phyloP scores from a whole-genome alignment of 371 early-diverging fungal genomes.

The Rhizopus delemar region DNA sequence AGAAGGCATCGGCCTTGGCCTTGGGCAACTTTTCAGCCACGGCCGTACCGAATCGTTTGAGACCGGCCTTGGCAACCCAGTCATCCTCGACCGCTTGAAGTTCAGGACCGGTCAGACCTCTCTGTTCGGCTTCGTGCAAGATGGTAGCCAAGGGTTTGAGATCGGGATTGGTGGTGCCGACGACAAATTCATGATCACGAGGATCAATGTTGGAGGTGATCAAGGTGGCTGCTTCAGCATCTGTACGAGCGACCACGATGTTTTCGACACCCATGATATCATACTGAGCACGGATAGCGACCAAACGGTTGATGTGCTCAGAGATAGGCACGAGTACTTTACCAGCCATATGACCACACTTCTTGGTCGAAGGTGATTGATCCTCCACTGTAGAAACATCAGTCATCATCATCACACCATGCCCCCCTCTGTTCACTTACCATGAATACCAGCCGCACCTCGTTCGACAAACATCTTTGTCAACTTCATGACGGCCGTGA shows the following conservation, averaged over 20 bases:
- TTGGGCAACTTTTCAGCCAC: slow-evolving; percentile 77
- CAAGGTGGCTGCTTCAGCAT: slow-evolving; percentile 97
- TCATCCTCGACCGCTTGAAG: slow-evolving; percentile 86
- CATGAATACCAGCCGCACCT: slow-evolving; percentile 91
- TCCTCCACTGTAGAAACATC: slow-evolving; percentile 73
- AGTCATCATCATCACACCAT: no score
- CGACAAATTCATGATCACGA: slow-evolving; percentile 95
- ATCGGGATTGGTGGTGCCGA: slow-evolving; percentile 86
- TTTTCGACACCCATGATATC: slow-evolving; percentile 98
- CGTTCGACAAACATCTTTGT: slow-evolving; percentile 95
- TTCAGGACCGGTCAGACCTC: slow-evolving; percentile 74
- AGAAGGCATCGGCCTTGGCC: slow-evolving; percentile 58
- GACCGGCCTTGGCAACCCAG: slow-evolving; percentile 84
- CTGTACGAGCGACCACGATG: slow-evolving; percentile 92
- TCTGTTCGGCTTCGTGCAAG: slow-evolving; percentile 79
- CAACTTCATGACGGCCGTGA: slow-evolving; percentile 91
- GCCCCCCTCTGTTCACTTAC: no score
- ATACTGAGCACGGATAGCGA: slow-evolving; percentile 94
- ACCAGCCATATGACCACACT: slow-evolving; percentile 99
- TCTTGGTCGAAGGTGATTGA: slow-evolving; percentile 94
- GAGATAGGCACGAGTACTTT: slow-evolving; percentile 96
- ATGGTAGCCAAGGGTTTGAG: slow-evolving; percentile 73
- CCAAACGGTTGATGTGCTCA: slow-evolving; percentile 96
- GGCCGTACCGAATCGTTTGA: slow-evolving; percentile 84
- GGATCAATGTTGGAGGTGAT: slow-evolving; percentile 94